A percentile compares a stretch with the other conserved stretches of the same genome.
Conservation (phyloP, 2,329 filamentous ascomycete genomes). For the Sporothrix inflata region DNA sequence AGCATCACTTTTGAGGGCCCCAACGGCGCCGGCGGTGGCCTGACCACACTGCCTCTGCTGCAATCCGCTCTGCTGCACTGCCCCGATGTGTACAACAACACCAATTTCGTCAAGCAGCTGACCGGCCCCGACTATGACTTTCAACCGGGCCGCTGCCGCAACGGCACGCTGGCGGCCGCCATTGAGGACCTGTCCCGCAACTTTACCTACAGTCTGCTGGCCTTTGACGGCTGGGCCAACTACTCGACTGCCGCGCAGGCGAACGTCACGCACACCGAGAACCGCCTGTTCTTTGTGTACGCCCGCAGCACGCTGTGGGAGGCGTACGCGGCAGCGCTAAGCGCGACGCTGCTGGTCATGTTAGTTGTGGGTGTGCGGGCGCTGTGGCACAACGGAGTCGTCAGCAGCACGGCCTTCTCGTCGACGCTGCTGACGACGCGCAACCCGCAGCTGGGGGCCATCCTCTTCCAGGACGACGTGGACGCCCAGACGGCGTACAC, state of each 20-base stretch:
- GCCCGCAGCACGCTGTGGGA: conserved; percentile 51
- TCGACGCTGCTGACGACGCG: conserved; percentile 27
- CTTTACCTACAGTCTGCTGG: conserved; percentile 29
- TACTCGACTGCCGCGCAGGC: neutral
- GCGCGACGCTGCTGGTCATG: conserved; percentile 45
- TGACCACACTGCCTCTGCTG: conserved; percentile 21
- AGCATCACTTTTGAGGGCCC: neutral
- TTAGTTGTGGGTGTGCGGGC: conserved; percentile 43
- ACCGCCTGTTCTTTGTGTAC: conserved; percentile 26
- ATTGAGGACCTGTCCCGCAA: conserved; percentile 32
- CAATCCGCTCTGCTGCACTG: conserved; percentile 28
- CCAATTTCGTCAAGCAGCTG: neutral
- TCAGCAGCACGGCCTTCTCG: conserved; percentile 28
- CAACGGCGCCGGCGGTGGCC: neutral
- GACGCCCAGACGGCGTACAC: too few relatives aligned
- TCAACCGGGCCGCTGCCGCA: conserved; percentile 17
- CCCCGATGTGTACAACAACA: conserved; percentile 28
- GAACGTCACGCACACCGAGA: conserved; percentile 2
- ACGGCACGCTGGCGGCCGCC: conserved; percentile 30
- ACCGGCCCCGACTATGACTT: too few relatives aligned
- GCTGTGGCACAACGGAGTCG: conserved; percentile 41
- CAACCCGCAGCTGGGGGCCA: conserved; percentile 13
- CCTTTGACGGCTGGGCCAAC: conserved; percentile 23
- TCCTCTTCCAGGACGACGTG: neutral
- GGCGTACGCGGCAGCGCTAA: conserved; percentile 73